Base-by-base conservation (phyloP, 306 rosid genomes). In the Medicago lupulina region DNA sequence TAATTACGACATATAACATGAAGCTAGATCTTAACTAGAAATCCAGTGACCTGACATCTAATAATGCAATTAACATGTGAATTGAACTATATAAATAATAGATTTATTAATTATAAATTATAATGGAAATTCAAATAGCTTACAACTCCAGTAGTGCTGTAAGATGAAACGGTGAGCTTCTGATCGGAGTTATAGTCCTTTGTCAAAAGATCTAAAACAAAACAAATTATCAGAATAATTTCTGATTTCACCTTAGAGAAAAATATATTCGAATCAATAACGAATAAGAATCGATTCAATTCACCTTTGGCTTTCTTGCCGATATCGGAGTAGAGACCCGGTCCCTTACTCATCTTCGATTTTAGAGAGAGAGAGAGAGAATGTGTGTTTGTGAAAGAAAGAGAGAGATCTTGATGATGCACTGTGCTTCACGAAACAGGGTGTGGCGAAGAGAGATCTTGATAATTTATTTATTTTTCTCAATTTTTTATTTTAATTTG, bases 281-380 rank as follows among this genome's bases (percentile, higher is more conserved):
- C 15, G 43, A 4, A 71, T 19, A 43, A 46, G 14, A 65, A 19
- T 6, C 17, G 8, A 10, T 12, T 66, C 2, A 63, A 11, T 25
- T 76, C 63, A 93, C 98, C 98, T 86, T 81, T 91, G 85, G 97
- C 87, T 70, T 83, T 88, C 82, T 91, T 93, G 88, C 97, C 97
- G 85, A 91, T 91, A 59, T 93, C 97, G 70, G 91, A 21, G 88
- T 89, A 93, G 40, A 91, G 91, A 34, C 89, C 96, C 0, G 97
- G 97, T 81, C 97, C 98, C 76, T 87, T 93, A 91, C 86, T 83
- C 98, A 93, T 93, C 70, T 76, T 91, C 60, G 77, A 62, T 75
- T 66, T 28, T 34, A 55, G 14, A 17, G 69, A 76, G 61, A 64
- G 61, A 64, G 71, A 75, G 34, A 18, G 63, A 57, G 61, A 18